Evolutionary conservation across 192 early-diverging fungal genomes (phyloP).

Genomic region (Linnemannia schmuckeri): DNA sequence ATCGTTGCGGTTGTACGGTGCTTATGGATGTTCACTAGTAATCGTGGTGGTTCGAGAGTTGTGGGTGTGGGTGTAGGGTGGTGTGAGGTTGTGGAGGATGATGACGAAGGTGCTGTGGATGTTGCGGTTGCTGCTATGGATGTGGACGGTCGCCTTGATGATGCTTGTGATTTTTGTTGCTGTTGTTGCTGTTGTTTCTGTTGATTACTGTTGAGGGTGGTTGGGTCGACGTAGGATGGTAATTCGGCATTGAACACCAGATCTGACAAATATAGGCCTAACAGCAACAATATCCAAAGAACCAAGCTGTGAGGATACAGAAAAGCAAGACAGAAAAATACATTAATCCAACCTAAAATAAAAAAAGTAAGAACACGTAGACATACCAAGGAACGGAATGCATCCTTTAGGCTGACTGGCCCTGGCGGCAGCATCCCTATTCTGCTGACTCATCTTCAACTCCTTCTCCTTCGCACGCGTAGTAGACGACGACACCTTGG

Average conservation of each 20-base stretch:
- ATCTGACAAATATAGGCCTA: conserved; percentile 70
- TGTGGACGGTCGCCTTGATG: background rate
- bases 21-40: conserved; percentile 62
- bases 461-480: conserved; percentile 5
- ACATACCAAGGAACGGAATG: conserved; percentile 71
- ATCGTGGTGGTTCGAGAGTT: too few relatives aligned
- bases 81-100: too few relatives aligned
- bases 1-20: conserved; percentile 69
- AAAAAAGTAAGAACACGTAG: background rate
- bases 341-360: background rate
- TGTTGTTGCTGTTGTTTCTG: background rate
- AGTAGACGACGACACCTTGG: background rate
- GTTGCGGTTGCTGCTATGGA: background rate
- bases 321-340: background rate
- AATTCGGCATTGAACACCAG: conserved; percentile 69
- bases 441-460: background rate
- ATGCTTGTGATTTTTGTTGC: background rate
- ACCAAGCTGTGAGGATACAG: background rate
- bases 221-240: conserved; percentile 63
- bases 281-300: background rate
- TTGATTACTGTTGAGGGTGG: background rate
- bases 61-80: too few relatives aligned
- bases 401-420: conserved; percentile 62
- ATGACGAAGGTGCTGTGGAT: too few relatives aligned
- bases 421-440: conserved; percentile 13